Percentiles rank a stretch among this genome's conserved stretches.
These are phyloP conservation scores for Tolypocladium ophioglossoides DNA, from an alignment of 2,329 filamentous ascomycete genomes.

Conservation along the genomic window DNA sequence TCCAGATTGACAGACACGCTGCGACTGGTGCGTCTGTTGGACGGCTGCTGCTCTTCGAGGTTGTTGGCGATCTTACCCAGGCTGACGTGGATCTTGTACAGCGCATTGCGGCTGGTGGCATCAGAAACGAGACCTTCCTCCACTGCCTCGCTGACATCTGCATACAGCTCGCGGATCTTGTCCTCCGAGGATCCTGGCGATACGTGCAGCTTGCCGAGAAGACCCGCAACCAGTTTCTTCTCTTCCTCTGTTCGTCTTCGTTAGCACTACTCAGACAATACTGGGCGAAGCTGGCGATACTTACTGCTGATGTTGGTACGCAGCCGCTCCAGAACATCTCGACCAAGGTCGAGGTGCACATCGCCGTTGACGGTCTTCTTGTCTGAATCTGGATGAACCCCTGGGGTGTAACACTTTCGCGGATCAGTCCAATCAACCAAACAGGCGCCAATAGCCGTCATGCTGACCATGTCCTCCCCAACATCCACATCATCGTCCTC, in stretches of 20 bases:
- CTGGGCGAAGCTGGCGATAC: slow-evolving; percentile 16
- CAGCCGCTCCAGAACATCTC: slow-evolving; percentile 65
- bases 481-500: slow-evolving; percentile 70
- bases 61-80: slow-evolving; percentile 57
- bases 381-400: slow-evolving; percentile 39
- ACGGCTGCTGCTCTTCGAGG: slow-evolving; percentile 34
- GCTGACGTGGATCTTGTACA: slow-evolving; percentile 58
- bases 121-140: slow-evolving; percentile 50
- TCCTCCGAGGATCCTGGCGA: slow-evolving; percentile 53
- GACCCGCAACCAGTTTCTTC: slow-evolving; percentile 66
- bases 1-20: slow-evolving; percentile 28
- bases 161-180: slow-evolving; percentile 47
- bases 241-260: slow-evolving; percentile 57
- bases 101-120: slow-evolving; percentile 50
- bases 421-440: slow-evolving; percentile 94
- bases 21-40: slow-evolving; percentile 30
- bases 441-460: slow-evolving; percentile 69
- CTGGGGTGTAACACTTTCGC: slow-evolving; percentile 56
- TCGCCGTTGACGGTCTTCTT: slow-evolving; percentile 61
- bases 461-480: slow-evolving; percentile 66
- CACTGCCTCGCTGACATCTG: slow-evolving; percentile 49
- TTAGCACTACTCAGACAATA: neutral
- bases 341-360: slow-evolving; percentile 70
- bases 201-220: slow-evolving; percentile 76
- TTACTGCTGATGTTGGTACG: slow-evolving; percentile 57